Evolutionary conservation across 257 asterid species (phyloP).

Genomic region (Salvia rosmarinus): DNA sequence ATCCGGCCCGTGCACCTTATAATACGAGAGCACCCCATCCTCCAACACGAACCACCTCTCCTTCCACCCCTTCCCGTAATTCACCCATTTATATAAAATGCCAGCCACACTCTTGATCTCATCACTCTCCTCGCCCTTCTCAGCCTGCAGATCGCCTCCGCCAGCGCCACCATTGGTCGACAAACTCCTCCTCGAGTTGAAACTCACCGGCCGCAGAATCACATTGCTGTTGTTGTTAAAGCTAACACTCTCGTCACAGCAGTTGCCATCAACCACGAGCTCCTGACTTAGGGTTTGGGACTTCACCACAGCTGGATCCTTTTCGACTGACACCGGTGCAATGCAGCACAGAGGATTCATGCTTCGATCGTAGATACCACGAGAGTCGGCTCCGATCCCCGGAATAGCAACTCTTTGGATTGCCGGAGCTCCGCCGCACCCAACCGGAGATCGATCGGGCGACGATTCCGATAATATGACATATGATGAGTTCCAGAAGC

Average conservation of each 20-base stretch:
- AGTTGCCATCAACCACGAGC: slow-evolving; percentile 46
- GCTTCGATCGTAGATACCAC: slow-evolving; percentile 22
- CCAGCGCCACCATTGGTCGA: slow-evolving; percentile 50
- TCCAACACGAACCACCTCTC: slow-evolving; percentile 96
- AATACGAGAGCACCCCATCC: slow-evolving; percentile 95
- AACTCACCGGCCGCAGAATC: slow-evolving; percentile 47
- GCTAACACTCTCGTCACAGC: slow-evolving; percentile 30
- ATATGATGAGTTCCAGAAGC: slow-evolving; percentile 43
- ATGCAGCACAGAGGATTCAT: slow-evolving; percentile 99
- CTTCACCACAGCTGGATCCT: slow-evolving; percentile 77
- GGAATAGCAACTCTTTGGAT: slow-evolving; percentile 31
- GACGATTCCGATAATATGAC: slow-evolving; percentile 53
- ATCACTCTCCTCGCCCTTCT: slow-evolving; percentile 45
- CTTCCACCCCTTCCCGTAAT: slow-evolving; percentile 97
- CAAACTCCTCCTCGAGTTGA: slow-evolving; percentile 68
- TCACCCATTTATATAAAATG: slow-evolving; percentile 90
- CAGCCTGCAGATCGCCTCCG: slow-evolving; percentile 42
- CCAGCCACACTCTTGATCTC: slow-evolving; percentile 73
- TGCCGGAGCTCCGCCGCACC: slow-evolving; percentile 46
- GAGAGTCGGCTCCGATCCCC: slow-evolving; percentile 43
- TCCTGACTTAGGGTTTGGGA: slow-evolving; percentile 60
- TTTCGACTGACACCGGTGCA: slow-evolving; percentile 94
- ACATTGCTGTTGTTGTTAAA: slow-evolving; percentile 33
- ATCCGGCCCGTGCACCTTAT: slow-evolving; percentile 95
- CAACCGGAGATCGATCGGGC: slow-evolving; percentile 69